A percentile compares a stretch with the other conserved stretches of the same genome.
Conservation (phyloP, 768 basidiomycete genomes). For the Dictyophora rubrovolvata region DNA sequence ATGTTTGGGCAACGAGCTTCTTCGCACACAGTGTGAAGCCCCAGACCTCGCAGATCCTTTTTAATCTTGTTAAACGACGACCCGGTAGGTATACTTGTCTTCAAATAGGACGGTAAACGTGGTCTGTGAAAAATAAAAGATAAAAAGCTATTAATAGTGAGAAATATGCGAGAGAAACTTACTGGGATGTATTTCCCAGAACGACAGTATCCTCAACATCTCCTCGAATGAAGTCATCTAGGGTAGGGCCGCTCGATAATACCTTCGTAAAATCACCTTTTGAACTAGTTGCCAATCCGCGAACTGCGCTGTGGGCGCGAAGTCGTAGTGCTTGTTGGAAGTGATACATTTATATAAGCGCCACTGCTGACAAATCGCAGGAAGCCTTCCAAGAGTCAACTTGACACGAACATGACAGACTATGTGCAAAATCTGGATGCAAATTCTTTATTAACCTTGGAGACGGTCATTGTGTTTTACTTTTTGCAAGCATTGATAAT, state of each 20-base stretch:
- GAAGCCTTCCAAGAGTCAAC: no score
- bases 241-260: slow-evolving; percentile 56
- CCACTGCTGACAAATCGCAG: no score
- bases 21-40: slow-evolving; percentile 94
- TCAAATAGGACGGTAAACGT: slow-evolving; percentile 77
- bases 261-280: slow-evolving; percentile 39
- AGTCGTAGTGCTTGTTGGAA: neutral
- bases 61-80: slow-evolving; percentile 86
- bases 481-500: neutral
- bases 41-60: slow-evolving; percentile 85
- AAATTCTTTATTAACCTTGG: slow-evolving; percentile 52
- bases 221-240: slow-evolving; percentile 76
- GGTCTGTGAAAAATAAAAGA: slow-evolving; percentile 38
- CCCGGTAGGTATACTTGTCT: slow-evolving; percentile 87
- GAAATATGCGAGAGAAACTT: slow-evolving; percentile 17
- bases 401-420: slow-evolving; percentile 43
- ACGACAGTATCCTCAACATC: slow-evolving; percentile 45
- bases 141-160: neutral
- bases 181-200: slow-evolving; percentile 65
- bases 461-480: slow-evolving; percentile 38
- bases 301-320: neutral
- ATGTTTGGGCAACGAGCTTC: slow-evolving; percentile 99
- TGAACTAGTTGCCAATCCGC: slow-evolving; percentile 11
- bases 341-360: no score
- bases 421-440: slow-evolving; percentile 65